phyloP scores from a whole-genome alignment of 2,329 filamentous ascomycete genomes.

The Microdochium trichocladiopsis region DNA sequence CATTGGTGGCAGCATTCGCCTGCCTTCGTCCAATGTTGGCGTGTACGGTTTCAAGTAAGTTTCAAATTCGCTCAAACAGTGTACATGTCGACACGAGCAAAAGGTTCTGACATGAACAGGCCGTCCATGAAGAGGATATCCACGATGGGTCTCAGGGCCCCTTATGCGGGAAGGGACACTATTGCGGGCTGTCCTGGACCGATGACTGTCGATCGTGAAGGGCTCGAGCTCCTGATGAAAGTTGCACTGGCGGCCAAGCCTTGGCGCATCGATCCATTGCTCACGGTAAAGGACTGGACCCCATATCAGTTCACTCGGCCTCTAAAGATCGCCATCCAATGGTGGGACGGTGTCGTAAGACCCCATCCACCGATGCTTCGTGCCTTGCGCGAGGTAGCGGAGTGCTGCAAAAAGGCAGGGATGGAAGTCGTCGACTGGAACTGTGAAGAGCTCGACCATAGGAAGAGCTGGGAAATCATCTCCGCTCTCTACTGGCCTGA shows the following conservation, averaged over 20 bases:
- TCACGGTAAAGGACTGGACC: constrained; percentile 25
- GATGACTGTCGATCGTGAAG: constrained; percentile 24
- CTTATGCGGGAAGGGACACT: constrained; percentile 27
- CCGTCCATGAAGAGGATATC: constrained; percentile 23
- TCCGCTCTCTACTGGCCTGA: constrained; percentile 40
- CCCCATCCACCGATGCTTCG: constrained; percentile 5
- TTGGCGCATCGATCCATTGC: constrained; percentile 23
- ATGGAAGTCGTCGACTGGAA: constrained; percentile 10
- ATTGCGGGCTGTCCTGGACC: constrained; percentile 23
- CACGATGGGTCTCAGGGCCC: constrained; percentile 12
- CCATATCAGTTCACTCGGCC: constrained; percentile 15
- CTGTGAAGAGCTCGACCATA: constrained; percentile 5
- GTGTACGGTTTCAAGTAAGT: constrained; percentile 25
- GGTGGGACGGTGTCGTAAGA: constrained; percentile 1
- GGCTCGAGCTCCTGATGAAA: constrained; percentile 27
- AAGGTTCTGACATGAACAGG: too few species aligned
- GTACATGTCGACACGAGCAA: too few species aligned
- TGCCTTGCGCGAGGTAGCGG: constrained; percentile 2
- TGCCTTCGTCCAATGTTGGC: constrained; percentile 8
- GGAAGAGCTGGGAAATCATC: constrained; percentile 13
- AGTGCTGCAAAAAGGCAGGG: constrained; percentile 1
- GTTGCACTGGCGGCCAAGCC: constrained; percentile 19
- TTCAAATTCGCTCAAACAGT: too few species aligned
- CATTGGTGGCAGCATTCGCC: constrained; percentile 4
- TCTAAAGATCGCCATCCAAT: constrained; percentile 2